Conservation (phyloP, 352 stramenopile genomes). For the Phytophthora crassamura region DNA sequence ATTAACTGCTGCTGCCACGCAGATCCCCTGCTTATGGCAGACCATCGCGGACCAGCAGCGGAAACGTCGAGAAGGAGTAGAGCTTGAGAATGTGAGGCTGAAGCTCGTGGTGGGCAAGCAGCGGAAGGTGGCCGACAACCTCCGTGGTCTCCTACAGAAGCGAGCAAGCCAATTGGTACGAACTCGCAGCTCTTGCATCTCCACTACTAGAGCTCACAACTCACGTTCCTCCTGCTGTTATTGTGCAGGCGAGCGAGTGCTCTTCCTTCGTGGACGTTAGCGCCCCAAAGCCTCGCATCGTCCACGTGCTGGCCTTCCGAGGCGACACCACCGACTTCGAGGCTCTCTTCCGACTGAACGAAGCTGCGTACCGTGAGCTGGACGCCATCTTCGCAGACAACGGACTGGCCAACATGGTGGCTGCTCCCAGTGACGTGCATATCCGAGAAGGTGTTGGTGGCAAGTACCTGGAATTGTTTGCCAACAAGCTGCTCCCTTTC, state of each 20-base stretch:
- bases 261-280: conserved; percentile 17
- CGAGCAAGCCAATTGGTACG: conserved; percentile 26
- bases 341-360: conserved; percentile 21
- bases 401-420: conserved; percentile 22
- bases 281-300: conserved; percentile 6
- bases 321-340: conserved; percentile 30
- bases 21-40: conserved; percentile 35
- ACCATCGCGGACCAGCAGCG: conserved; percentile 25
- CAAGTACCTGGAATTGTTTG: conserved; percentile 37
- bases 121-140: conserved; percentile 41
- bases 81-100: conserved; percentile 40
- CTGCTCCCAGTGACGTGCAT: conserved; percentile 27
- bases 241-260: conserved; percentile 19
- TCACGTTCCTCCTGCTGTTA: neutral
- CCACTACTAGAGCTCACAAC: neutral
- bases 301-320: conserved; percentile 21
- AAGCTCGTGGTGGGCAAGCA: conserved; percentile 50
- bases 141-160: conserved; percentile 44
- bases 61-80: conserved; percentile 20
- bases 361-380: conserved; percentile 26
- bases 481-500: conserved; percentile 37
- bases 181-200: neutral
- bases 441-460: conserved; percentile 26
- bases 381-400: conserved; percentile 36
- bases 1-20: neutral